phyloP scores from a whole-genome alignment of 2,329 filamentous ascomycete species.

The Fusarium buxicola region DNA sequence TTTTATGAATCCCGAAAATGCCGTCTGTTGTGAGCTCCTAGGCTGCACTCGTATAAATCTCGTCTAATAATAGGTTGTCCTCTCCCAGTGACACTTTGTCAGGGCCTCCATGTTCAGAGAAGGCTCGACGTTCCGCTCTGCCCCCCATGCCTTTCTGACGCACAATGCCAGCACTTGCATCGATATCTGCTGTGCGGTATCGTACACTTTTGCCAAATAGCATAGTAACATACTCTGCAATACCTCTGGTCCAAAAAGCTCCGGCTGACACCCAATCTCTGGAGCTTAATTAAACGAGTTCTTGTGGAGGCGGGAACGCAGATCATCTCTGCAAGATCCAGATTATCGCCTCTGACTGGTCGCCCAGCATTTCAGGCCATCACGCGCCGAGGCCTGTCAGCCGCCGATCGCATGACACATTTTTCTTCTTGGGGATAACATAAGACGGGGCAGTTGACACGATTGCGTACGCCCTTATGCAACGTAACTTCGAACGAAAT shows the following conservation, averaged over 20 bases:
- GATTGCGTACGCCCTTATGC: neutral
- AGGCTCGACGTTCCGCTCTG: neutral
- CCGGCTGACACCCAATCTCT: neutral
- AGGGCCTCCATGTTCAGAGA: neutral
- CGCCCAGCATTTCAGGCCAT: too few species aligned
- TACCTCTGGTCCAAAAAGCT: slow-evolving; percentile 15
- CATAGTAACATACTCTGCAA: too few species aligned
- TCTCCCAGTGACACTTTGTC: neutral
- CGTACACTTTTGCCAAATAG: too few species aligned
- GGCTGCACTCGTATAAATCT: neutral
- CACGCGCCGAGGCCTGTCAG: slow-evolving; percentile 5
- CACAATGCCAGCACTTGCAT: slow-evolving; percentile 25
- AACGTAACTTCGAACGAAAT: slow-evolving; percentile 15
- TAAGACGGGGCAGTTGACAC: slow-evolving; percentile 18
- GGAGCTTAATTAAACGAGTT: neutral
- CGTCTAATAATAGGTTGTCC: slow-evolving; percentile 24
- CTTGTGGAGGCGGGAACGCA: neutral
- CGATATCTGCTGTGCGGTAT: slow-evolving; percentile 1
- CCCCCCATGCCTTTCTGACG: slow-evolving; percentile 16
- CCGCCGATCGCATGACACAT: slow-evolving; percentile 23
- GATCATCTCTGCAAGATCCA: slow-evolving; percentile 5
- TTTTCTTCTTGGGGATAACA: neutral
- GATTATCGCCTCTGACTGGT: too few species aligned
- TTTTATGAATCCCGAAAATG: slow-evolving; percentile 8
- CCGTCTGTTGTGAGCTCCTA: neutral